phyloP scores from a whole-genome alignment of 2,329 filamentous ascomycete species.

The Penicillium sp. region DNA sequence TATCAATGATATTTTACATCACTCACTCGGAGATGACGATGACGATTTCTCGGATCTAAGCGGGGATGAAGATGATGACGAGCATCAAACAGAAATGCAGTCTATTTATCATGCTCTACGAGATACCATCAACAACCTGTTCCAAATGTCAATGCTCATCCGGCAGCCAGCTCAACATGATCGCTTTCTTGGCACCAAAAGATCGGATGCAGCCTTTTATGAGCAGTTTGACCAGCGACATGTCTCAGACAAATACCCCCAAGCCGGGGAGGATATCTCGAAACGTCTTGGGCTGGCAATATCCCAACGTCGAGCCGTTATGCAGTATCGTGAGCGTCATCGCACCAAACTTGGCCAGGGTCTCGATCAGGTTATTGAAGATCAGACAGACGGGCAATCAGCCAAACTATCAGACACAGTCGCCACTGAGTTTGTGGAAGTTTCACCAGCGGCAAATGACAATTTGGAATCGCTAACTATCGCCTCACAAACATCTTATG shows the following conservation, averaged over 20 bases:
- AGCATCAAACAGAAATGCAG: conserved; percentile 13
- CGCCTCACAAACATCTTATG: not conserved
- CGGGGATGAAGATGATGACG: not conserved
- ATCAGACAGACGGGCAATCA: not conserved
- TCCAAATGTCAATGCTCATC: conserved; percentile 40
- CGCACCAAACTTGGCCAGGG: conserved; percentile 32
- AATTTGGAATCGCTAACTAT: not conserved
- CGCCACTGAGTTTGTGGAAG: not conserved
- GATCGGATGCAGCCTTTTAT: not conserved
- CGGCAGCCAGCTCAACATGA: conserved; percentile 40
- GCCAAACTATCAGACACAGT: conserved; percentile 11
- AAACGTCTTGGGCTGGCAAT: conserved; percentile 7
- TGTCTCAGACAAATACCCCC: not conserved
- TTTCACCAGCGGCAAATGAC: not conserved
- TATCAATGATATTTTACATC: conserved; percentile 6
- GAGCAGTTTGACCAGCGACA: not conserved
- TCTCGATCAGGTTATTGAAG: conserved; percentile 3
- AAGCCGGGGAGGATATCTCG: not conserved
- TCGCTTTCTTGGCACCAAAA: conserved; percentile 12
- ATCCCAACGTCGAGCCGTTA: conserved; percentile 35
- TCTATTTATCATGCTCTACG: conserved; percentile 16
- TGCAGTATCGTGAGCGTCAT: conserved; percentile 41
- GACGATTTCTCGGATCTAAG: not conserved
- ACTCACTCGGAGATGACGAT: not conserved
- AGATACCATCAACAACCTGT: conserved; percentile 33